Evolutionary conservation across 805 yeast species (phyloP).

Genomic region (Pichia manshurica): DNA sequence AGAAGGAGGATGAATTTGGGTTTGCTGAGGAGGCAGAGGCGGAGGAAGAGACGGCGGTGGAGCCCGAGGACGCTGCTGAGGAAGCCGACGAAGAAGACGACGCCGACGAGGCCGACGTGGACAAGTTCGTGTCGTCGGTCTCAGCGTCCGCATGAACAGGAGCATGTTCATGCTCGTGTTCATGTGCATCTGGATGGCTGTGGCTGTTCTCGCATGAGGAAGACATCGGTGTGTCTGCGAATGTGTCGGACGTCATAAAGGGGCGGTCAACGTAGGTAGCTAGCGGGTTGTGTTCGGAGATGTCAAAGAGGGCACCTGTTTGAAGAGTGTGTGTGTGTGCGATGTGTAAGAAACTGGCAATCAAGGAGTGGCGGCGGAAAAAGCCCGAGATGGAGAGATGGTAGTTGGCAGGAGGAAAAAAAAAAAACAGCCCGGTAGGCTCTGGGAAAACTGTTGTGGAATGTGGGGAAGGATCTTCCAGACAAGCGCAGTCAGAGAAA

Average conservation of each 20-base stretch:
- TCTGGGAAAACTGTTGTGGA: too few species aligned
- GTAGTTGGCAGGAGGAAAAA: too few species aligned
- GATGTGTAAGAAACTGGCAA: too few species aligned
- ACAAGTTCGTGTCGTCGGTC: background rate
- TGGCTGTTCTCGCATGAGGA: background rate
- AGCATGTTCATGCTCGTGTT: background rate
- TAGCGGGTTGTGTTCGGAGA: too few species aligned
- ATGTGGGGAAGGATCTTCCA: too few species aligned
- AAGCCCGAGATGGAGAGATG: too few species aligned
- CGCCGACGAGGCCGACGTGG: background rate
- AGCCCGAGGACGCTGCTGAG: background rate
- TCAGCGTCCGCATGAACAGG: background rate
- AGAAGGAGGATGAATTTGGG: conserved; percentile 10
- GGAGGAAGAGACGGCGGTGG: background rate
- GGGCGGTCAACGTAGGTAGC: too few species aligned
- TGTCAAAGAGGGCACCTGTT: too few species aligned
- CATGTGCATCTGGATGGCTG: background rate
- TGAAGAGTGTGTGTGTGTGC: too few species aligned
- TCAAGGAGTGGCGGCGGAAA: too few species aligned
- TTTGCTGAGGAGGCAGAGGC: background rate
- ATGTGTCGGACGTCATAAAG: background rate
- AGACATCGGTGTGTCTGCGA: background rate
- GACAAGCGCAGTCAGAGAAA: background rate
- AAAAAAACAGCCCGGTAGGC: too few species aligned
- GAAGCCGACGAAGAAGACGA: background rate